Evolutionary conservation across 1,284 basidiomycete species (phyloP).

Genomic region (Peniophora sp.): DNA sequence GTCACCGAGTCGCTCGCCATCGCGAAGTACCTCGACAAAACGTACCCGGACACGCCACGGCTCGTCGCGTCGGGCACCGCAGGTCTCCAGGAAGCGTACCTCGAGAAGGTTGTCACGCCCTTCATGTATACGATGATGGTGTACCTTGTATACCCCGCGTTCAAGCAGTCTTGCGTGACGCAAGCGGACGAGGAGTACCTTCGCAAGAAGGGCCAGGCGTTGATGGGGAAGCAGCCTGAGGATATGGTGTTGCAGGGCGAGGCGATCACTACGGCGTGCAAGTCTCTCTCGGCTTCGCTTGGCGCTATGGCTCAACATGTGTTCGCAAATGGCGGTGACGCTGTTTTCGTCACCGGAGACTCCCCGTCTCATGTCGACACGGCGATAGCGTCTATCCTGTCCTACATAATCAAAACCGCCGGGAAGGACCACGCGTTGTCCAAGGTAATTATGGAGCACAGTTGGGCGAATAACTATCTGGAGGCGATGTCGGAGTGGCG

Average conservation of each 20-base stretch:
- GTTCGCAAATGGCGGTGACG: background rate
- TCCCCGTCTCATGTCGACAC: background rate
- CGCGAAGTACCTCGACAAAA: conserved; percentile 24
- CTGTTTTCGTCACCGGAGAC: background rate
- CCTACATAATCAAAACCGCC: no score
- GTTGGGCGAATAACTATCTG: no score
- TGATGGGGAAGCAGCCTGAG: background rate
- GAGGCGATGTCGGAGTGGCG: no score
- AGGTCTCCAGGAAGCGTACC: conserved; percentile 12
- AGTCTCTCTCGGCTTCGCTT: background rate
- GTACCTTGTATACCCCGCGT: background rate
- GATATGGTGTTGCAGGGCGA: background rate
- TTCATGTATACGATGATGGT: conserved; percentile 9
- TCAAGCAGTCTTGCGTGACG: no score
- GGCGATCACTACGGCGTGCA: background rate
- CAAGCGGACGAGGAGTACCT: no score
- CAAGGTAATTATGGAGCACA: no score
- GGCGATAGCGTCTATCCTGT: no score
- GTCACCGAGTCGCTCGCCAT: conserved; percentile 23
- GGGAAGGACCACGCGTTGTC: no score
- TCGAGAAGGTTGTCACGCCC: conserved; percentile 1
- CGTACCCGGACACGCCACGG: conserved; percentile 19
- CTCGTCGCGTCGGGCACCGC: conserved; percentile 18
- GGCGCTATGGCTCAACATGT: background rate
- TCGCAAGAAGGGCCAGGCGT: background rate